Evolutionary conservation across 1,284 basidiomycete species (phyloP), one percentile per base, ranked within the genome.

Genomic region (Testicularia cyperi): DNA sequence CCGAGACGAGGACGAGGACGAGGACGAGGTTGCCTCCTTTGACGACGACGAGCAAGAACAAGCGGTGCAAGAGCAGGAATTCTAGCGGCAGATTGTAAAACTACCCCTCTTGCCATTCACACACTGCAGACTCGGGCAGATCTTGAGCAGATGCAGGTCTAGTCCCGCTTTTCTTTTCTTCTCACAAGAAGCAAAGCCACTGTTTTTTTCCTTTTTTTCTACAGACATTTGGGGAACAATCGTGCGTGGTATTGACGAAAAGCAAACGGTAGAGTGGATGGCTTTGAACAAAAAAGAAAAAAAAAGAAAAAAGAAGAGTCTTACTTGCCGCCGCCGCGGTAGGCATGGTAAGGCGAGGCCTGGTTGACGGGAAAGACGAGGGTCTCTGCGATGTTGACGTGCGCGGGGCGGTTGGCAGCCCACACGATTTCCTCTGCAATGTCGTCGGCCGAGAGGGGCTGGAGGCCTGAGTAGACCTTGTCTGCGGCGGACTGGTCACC

Each of bases 381-480:
- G 26, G 42, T 55, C 42, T 62, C 52, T 21, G 75, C 74, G 24
- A 75, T 47, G 31, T 77, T 74, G 35, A 77, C 75, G 40, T 77
- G 74, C 10, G 67, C 28, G 22, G 73, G 71, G 30, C 92, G 85
- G 12, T 86, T 82, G 15, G 92, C 91, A 15, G 86, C 85, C 91
- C 91, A 99, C 10, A 96, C 91, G 70, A 99, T 94, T 78, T 98
- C 91, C 78, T 98, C 92, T 1, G 94, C 94, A 28, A 75, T 71
- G 40, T 77, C 75, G 3, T 77, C 62, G 25, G 42, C 52, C 9
- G 52, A 68, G 31, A 76, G 44, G 12, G 74, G 69, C 36, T 70
- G 56, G 7, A 76, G 47, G 10, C 74, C 74, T 32, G 63, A 46
- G 46, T 76, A 76, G 19, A 74, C 73, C 44, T 72, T 60, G 30